Percentiles rank a stretch among this genome's conserved stretches.
These are phyloP conservation scores for Hanseniaspora lachancei DNA, from an alignment of 805 yeast genomes.

Conservation along the genomic window DNA sequence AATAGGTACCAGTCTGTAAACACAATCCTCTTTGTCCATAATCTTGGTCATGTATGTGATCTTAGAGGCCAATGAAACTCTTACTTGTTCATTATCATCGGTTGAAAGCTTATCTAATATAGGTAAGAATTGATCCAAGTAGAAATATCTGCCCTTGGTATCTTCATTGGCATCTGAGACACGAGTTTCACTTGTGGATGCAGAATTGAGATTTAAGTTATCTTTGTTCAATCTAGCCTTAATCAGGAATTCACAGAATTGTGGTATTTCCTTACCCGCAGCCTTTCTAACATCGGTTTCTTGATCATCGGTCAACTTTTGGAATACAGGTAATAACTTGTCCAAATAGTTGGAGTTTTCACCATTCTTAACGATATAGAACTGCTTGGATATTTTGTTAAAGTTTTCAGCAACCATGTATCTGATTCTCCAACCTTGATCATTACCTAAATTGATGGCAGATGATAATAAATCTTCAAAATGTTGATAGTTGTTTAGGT, in stretches of 20 bases:
- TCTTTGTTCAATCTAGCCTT: slow-evolving; percentile 2
- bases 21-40: slow-evolving; percentile 71
- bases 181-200: neutral
- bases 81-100: slow-evolving; percentile 85
- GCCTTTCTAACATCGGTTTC: slow-evolving; percentile 97
- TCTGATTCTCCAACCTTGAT: slow-evolving; percentile 95
- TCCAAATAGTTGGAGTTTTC: slow-evolving; percentile 30
- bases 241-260: slow-evolving; percentile 42
- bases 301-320: slow-evolving; percentile 69
- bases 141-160: slow-evolving; percentile 26
- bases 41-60: slow-evolving; percentile 78
- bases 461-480: slow-evolving; percentile 50
- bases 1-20: slow-evolving; percentile 70
- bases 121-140: slow-evolving; percentile 65
- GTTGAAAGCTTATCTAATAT: slow-evolving; percentile 68
- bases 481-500: slow-evolving; percentile 43
- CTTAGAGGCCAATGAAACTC: slow-evolving; percentile 82
- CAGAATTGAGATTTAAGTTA: neutral
- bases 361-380: slow-evolving; percentile 37
- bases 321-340: slow-evolving; percentile 46
- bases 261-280: slow-evolving; percentile 80
- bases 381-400: slow-evolving; percentile 53
- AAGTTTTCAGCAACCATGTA: slow-evolving; percentile 96
- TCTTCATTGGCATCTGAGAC: slow-evolving; percentile 1
- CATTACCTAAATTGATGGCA: slow-evolving; percentile 60